Base-by-base conservation (phyloP, 768 basidiomycete species). In the Naematelia encephala region DNA sequence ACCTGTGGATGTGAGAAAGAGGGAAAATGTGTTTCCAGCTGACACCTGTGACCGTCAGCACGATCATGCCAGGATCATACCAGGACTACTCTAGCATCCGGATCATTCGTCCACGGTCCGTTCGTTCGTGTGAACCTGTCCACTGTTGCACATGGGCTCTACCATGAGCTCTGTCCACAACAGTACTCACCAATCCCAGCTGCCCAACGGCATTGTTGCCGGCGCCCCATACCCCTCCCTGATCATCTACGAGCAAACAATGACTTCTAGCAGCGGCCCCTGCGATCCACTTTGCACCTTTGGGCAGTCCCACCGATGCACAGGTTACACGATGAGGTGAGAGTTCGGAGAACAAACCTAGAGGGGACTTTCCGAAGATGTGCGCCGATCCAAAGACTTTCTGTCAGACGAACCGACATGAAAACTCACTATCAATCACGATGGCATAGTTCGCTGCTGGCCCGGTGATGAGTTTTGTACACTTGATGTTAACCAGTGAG, bases 341-440 rank as follows among this genome's bases (percentile, higher is more conserved):
- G 74, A 84, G 86, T 80, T 91, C 89, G 16, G 88, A 87, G 61
- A 91, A 81, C 14, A 67, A 59, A 10, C 67, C 81, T 80, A 57
- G 81, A 85, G 84, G 84, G 77, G 90, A 91, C 54, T 91, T 85
- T 5, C 94, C 94, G 72, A 93, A 90, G 67, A 97, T 77, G 86
- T 90, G 92, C 8, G 91, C 94, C 39, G 83, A 82, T 5, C 91
- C 91, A 53, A 86, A 53, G 13, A 72, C 68, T 73, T 23, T 5
- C 26, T 56, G 45, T 14, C 11, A 25, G 22, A 19, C 34, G 12
- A 25, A 29, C 13, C 25, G 21, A 54, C 27, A 16, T n/a, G 27
- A 19, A 51, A 21, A 61, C 74, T 56, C 28, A 74, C 72, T 57
- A 60, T 77, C 74, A 23, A 77, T 46, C 21, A 63, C 70, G 10